Evolutionary conservation across 306 rosid genomes (phyloP).

Genomic region (Delonix regia): DNA sequence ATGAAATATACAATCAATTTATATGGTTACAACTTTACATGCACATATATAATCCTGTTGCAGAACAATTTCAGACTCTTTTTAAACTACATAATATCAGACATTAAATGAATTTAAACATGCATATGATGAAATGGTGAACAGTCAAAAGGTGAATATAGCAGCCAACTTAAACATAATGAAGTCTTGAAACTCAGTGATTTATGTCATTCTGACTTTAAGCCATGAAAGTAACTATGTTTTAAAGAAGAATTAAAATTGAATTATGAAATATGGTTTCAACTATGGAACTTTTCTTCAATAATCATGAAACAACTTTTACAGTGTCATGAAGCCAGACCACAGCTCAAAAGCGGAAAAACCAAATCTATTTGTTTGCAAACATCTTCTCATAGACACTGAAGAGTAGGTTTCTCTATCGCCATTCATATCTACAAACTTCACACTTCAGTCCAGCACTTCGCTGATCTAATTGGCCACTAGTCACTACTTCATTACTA

Average conservation of each 20-base stretch:
- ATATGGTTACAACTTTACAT: slow-evolving; percentile 9
- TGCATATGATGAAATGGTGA: background rate
- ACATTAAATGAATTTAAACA: slow-evolving; percentile 8
- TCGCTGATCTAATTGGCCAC: background rate
- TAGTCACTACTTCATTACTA: background rate
- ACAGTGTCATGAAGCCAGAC: background rate
- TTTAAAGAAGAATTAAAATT: too few relatives aligned
- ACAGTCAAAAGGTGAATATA: too few relatives aligned
- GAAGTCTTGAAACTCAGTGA: background rate
- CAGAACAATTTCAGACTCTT: background rate
- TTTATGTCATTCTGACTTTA: background rate
- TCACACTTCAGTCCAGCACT: background rate
- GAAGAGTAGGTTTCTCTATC: too few relatives aligned
- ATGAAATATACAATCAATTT: background rate
- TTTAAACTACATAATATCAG: slow-evolving; percentile 9
- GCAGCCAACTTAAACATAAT: background rate
- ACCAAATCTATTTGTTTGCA: background rate
- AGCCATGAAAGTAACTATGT: background rate
- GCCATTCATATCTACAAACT: background rate
- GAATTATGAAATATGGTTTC: too few relatives aligned
- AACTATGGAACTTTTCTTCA: background rate
- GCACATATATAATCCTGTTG: slow-evolving; percentile 4
- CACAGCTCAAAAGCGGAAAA: background rate
- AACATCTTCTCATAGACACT: background rate
- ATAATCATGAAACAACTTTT: background rate